Conservation (phyloP, 805 yeast species). For the Scheffersomyces lignosus region DNA sequence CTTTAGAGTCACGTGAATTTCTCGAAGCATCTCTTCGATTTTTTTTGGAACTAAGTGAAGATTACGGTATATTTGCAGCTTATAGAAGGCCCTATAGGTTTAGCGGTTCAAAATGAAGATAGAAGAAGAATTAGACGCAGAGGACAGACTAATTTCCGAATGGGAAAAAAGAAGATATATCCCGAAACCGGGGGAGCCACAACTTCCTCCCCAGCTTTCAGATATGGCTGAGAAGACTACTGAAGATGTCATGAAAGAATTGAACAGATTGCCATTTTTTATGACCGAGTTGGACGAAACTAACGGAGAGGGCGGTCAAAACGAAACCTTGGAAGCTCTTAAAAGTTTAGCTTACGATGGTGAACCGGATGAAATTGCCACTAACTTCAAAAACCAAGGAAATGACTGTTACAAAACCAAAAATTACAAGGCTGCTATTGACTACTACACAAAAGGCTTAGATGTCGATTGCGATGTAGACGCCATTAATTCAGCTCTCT, state of each 20-base stretch:
- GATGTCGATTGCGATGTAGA: slow-evolving; percentile 63
- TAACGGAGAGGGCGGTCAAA: slow-evolving; percentile 76
- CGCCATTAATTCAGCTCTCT: slow-evolving; percentile 60
- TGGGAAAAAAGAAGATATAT: slow-evolving; percentile 43
- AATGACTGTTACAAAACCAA: slow-evolving; percentile 78
- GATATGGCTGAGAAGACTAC: slow-evolving; percentile 61
- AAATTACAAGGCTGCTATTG: slow-evolving; percentile 73
- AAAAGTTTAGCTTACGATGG: slow-evolving; percentile 93
- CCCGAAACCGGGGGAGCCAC: slow-evolving; percentile 63
- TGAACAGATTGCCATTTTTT: slow-evolving; percentile 87
- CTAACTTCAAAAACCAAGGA: slow-evolving; percentile 89
- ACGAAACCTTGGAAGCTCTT: slow-evolving; percentile 78
- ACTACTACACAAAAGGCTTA: slow-evolving; percentile 76
- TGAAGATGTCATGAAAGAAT: slow-evolving; percentile 73
- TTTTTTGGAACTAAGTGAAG: too few species aligned
- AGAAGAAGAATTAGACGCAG: slow-evolving; percentile 16
- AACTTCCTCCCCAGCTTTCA: slow-evolving; percentile 78
- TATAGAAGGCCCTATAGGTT: too few species aligned
- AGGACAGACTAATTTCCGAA: slow-evolving; percentile 30
- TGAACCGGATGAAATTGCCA: slow-evolving; percentile 88
- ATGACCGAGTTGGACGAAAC: slow-evolving; percentile 84
- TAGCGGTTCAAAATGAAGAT: slow-evolving; percentile 13
- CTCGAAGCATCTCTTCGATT: too few species aligned
- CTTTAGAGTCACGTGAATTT: too few species aligned
- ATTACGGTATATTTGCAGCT: too few species aligned